Base-by-base conservation (phyloP, 768 basidiomycete genomes). In the Rhodotorula toruloides region DNA sequence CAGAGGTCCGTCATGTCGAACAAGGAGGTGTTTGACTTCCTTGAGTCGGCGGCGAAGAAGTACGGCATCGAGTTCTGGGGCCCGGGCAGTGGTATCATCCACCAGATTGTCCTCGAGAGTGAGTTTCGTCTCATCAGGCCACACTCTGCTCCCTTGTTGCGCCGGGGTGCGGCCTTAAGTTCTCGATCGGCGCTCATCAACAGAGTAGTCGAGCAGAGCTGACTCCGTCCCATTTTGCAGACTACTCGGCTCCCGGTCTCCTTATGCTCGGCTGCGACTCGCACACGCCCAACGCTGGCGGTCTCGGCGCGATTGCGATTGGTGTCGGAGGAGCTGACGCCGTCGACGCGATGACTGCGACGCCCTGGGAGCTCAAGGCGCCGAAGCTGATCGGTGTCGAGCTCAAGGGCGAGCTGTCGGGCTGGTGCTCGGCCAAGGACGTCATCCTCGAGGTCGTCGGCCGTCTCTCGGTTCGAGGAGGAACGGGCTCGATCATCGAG, bases 251-350 rank as follows among this genome's bases (percentile, higher is more conserved):
- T 32, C 79, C 77, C 2, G 80, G 79, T 57, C 66, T 78, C 21
- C 72, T 80, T 50, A 80, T 80, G 78, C 74, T 80, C 50, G 79
- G 79, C 63, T 69, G 77, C 85, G 94, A 98, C 78, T 93, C 90
- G 31, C 96, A 99, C 78, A 98, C 96, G 3, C 96, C 96, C 1
- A 98, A 99, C 76, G 96, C 96, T 57, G 92, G 94, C 61, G 96
- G 96, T 36, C 84, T 99, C 56, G 94, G 96, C 17, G 84, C 92
- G 82, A 83, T 99, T 66, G 96, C 96, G 9, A 96, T 98, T 59
- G 96, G 96, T 57, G 94, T 99, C n/a, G 96, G 96, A 67, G 96
- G 96, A 61, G 96, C 94, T 40, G 96, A 99, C 75, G 91, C 91
- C 31, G 93, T 98, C 27, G 96, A 99, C 77, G 94, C 92, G 14